A percentile compares a stretch with the other conserved stretches of the same genome.
Conservation (phyloP, 2,329 filamentous ascomycete species). For the Rosellinia necatrix region DNA sequence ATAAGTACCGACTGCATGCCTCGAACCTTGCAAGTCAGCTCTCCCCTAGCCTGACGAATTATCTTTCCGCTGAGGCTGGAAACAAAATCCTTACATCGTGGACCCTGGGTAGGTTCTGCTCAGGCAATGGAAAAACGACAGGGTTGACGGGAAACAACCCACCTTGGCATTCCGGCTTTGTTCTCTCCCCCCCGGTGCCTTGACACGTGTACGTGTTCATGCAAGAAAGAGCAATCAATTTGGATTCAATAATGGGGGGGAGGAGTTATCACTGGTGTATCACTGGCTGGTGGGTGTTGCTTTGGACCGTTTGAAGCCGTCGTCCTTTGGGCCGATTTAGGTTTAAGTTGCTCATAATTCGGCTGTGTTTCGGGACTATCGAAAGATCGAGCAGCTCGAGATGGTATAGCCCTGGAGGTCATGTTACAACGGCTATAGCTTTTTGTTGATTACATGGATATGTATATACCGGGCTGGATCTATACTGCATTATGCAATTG, state of each 20-base stretch:
- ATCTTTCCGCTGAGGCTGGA: slow-evolving; percentile 4
- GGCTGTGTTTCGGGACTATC: too few relatives aligned
- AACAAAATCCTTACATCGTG: too few relatives aligned
- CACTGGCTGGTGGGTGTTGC: too few relatives aligned
- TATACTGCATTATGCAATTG: neutral
- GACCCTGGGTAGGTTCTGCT: too few relatives aligned
- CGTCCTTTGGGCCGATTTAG: too few relatives aligned
- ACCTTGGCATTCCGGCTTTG: slow-evolving; percentile 10
- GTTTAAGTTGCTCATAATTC: too few relatives aligned
- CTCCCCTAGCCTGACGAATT: too few relatives aligned
- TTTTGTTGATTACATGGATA: too few relatives aligned
- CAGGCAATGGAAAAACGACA: slow-evolving; percentile 1
- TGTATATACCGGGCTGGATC: neutral
- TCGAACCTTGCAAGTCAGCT: too few relatives aligned
- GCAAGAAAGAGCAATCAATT: slow-evolving; percentile 4
- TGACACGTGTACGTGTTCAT: slow-evolving; percentile 26
- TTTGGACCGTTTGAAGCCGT: neutral
- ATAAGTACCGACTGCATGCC: neutral
- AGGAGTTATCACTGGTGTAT: slow-evolving; percentile 11
- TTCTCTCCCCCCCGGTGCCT: slow-evolving; percentile 8
- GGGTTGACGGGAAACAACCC: neutral
- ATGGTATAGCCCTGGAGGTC: too few relatives aligned
- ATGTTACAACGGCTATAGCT: too few relatives aligned
- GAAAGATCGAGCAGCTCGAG: too few relatives aligned
- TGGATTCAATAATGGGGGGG: slow-evolving; percentile 1